Percentiles rank a stretch among this genome's conserved stretches.
Conservation (phyloP, 2,329 filamentous ascomycete species). For the Penicillium hordei region DNA sequence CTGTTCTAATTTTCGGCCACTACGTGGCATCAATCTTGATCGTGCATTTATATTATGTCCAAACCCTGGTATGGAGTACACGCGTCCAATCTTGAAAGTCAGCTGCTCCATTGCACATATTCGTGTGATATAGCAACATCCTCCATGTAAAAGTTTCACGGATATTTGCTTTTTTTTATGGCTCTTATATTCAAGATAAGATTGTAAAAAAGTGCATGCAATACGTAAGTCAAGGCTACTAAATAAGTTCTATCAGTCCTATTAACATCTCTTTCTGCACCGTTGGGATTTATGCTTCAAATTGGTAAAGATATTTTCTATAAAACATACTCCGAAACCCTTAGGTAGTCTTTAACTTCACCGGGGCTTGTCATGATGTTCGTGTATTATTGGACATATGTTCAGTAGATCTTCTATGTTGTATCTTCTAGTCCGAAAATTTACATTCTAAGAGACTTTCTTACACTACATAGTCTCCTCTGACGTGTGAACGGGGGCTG, state of each 20-base stretch:
- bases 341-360: too few species aligned
- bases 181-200: not conserved
- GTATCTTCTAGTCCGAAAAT: not conserved
- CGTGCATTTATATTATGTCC: not conserved
- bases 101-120: not conserved
- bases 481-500: not conserved
- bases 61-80: not conserved
- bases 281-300: too few species aligned
- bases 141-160: not conserved
- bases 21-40: constrained; percentile 3
- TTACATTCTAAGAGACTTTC: not conserved
- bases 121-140: not conserved
- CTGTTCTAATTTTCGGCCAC: not conserved
- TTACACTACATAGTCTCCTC: not conserved
- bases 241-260: not conserved
- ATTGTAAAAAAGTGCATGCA: not conserved
- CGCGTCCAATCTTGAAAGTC: not conserved
- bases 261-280: not conserved
- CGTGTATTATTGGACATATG: not conserved
- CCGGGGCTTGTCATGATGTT: not conserved
- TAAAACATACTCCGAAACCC: not conserved
- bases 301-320: not conserved
- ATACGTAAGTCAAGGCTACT: too few species aligned
- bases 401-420: not conserved
- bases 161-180: too few species aligned